phyloP scores from a whole-genome alignment of 306 rosid genomes.

The Pachyrhizus erosus region DNA sequence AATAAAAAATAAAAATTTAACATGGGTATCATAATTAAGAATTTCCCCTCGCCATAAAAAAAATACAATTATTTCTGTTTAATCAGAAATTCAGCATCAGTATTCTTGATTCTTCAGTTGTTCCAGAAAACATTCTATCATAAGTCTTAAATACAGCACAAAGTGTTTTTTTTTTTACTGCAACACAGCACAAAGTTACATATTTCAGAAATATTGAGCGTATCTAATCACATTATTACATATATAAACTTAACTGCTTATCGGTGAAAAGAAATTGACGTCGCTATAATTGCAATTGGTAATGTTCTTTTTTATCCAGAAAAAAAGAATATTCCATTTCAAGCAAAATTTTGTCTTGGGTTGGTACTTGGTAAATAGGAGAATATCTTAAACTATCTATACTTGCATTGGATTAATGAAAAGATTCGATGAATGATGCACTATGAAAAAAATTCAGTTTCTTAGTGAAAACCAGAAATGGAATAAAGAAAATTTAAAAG shows the following conservation, averaged over 20 bases:
- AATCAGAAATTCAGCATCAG: background rate
- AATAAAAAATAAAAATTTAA: background rate
- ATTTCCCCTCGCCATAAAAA: background rate
- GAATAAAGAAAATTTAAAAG: background rate
- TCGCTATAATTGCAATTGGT: background rate
- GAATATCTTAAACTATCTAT: background rate
- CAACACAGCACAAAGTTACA: background rate
- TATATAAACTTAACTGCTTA: background rate
- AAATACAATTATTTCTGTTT: background rate
- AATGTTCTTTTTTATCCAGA: background rate
- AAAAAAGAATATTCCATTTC: background rate
- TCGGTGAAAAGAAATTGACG: background rate
- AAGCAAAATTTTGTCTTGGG: background rate
- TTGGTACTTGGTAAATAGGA: slow-evolving; percentile 1
- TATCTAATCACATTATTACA: background rate
- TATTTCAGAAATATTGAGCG: background rate
- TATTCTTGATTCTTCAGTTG: background rate
- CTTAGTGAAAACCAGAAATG: background rate
- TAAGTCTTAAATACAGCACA: background rate
- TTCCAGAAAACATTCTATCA: background rate
- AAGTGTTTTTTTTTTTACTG: too few relatives aligned
- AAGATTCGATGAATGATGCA: background rate
- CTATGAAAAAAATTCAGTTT: background rate
- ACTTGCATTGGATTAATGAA: slow-evolving; percentile 4
- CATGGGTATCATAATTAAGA: background rate